A percentile compares a stretch with the other conserved stretches of the same genome.
These are phyloP conservation scores for Huiozyma sinensis DNA, from an alignment of 805 yeast species.

Conservation along the genomic window DNA sequence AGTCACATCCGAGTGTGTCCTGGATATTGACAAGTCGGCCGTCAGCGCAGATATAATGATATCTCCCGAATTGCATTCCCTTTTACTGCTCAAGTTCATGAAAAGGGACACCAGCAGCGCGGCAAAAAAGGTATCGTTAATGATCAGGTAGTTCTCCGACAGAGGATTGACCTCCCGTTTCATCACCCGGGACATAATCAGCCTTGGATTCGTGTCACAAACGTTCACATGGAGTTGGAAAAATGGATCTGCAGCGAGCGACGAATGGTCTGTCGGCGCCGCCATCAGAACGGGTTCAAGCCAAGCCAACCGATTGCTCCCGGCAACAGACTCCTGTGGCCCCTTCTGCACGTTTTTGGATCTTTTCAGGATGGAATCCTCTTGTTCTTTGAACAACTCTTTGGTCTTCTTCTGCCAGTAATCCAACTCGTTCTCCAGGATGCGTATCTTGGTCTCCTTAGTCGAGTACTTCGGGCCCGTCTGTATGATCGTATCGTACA, in stretches of 20 bases:
- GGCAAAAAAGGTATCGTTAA: constrained; percentile 21
- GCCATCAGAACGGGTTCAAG: background rate
- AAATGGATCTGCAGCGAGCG: constrained; percentile 1
- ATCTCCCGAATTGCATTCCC: constrained; percentile 4
- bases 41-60: constrained; percentile 15
- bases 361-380: background rate
- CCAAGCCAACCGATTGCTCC: background rate
- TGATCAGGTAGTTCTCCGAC: constrained; percentile 23
- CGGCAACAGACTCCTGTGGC: background rate
- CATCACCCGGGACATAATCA: constrained; percentile 20
- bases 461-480: constrained; percentile 24
- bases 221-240: constrained; percentile 11
- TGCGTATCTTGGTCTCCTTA: constrained; percentile 23
- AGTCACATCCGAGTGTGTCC: constrained; percentile 3
- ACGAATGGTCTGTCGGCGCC: background rate
- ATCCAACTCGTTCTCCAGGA: constrained; percentile 23
- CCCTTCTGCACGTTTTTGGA: background rate
- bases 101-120: constrained; percentile 18
- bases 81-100: constrained; percentile 12
- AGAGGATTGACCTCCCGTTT: constrained; percentile 25
- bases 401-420: constrained; percentile 25
- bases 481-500: constrained; percentile 26
- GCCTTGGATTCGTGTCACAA: constrained; percentile 16
- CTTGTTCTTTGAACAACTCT: constrained; percentile 5
- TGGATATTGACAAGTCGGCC: constrained; percentile 10